phyloP scores from a whole-genome alignment of 2,329 filamentous ascomycete species.

The Pseudogymnoascus sp. region DNA sequence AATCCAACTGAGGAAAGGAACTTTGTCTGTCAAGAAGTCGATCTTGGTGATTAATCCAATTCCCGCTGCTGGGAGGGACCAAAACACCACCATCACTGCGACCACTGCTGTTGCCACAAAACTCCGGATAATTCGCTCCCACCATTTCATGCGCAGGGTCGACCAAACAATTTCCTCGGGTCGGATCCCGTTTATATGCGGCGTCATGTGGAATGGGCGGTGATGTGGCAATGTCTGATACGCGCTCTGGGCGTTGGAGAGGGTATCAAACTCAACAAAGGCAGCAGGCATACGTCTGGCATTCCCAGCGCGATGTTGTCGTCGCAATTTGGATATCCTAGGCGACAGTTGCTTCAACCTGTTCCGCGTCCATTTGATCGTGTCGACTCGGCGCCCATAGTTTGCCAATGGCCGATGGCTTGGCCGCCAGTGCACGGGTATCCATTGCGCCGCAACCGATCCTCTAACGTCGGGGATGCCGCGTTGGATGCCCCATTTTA shows the following conservation, averaged over 20 bases:
- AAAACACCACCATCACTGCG: slow-evolving; percentile 55
- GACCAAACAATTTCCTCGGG: slow-evolving; percentile 59
- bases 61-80: slow-evolving; percentile 60
- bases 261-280: slow-evolving; percentile 59
- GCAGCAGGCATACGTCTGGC: slow-evolving; percentile 49
- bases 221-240: slow-evolving; percentile 60
- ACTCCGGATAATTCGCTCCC: slow-evolving; percentile 51
- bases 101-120: slow-evolving; percentile 46
- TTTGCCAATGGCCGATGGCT: slow-evolving; percentile 31
- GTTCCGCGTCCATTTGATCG: slow-evolving; percentile 31
- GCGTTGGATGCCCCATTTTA: background rate
- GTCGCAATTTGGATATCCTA: slow-evolving; percentile 27
- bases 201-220: slow-evolving; percentile 55
- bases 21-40: slow-evolving; percentile 43
- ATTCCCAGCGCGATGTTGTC: slow-evolving; percentile 38
- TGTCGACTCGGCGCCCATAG: slow-evolving; percentile 30
- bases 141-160: slow-evolving; percentile 58
- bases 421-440: slow-evolving; percentile 26
- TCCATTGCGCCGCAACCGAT: slow-evolving; percentile 32
- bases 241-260: slow-evolving; percentile 55
- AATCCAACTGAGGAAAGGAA: slow-evolving; percentile 52
- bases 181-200: slow-evolving; percentile 50
- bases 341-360: slow-evolving; percentile 27
- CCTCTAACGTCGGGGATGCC: slow-evolving; percentile 27
- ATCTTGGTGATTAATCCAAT: slow-evolving; percentile 61